Base-by-base conservation (phyloP, 164 flowering plant species). In the Echeveria elegans region DNA sequence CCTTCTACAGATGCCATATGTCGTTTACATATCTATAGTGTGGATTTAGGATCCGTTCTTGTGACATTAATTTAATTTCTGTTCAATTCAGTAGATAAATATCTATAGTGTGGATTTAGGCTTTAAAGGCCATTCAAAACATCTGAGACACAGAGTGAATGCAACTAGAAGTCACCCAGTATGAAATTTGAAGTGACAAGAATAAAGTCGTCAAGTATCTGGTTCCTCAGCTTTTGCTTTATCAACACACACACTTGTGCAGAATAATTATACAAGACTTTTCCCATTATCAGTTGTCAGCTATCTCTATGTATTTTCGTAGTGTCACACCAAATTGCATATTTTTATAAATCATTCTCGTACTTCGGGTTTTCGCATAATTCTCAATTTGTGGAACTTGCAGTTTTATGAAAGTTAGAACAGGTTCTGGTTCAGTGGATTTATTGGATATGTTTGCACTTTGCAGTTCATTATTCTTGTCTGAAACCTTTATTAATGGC, bases 201-300 rank as follows among this genome's bases (percentile, higher is more conserved):
- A 56, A 56, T 56, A 56, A 56, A 56, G 32, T 32, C 32, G 14
- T 14, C 61, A 28, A n/a, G 61, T 15, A 56, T 56, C 61, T 56
- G 31, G 32, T 56, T 56, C 61, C 32, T 52, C 58, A 52, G 28
- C 2, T 52, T 52, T 52, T 21, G 58, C 58, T 24, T 52, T 23
- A 23, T 12, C 24, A 24, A 10, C 60, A 56, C 61, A n/a, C n/a
- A 12, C 31, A 11, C 0, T 56, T 28, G 29, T 56, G 61, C 60
- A 53, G 61, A 56, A 56, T 56, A 56, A 56, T 56, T n/a, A 28
- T 56, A 6, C 28, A 32, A 2, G 61, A 11, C 31, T 19, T 56
- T 56, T 56, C 7, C 15, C 16, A 28, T 26, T 16, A 8, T 56
- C 61, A 56, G 8, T 56, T 53, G 21, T 56, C 16, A 56, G 32